Evolutionary conservation across 495 filamentous ascomycete genomes (phyloP).

Genomic region (Gamarada debralockiae): DNA sequence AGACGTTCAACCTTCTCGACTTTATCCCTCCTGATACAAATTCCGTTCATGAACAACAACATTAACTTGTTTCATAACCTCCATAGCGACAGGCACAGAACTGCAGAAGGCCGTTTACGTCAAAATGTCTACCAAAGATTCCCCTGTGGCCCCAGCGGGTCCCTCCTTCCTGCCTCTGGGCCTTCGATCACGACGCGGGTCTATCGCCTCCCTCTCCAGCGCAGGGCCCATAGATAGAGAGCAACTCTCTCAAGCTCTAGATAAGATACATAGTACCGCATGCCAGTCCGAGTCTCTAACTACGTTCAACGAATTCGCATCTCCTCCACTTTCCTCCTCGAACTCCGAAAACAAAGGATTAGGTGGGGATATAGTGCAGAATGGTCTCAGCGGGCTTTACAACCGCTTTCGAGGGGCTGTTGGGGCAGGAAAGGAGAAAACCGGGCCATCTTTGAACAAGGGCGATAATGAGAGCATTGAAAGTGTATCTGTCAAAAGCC

Average conservation of each 20-base stretch:
- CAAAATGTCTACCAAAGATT: conserved; percentile 23
- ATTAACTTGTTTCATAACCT: no score
- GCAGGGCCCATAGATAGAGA: conserved; percentile 61
- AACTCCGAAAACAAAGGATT: conserved; percentile 62
- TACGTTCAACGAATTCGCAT: conserved; percentile 83
- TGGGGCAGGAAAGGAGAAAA: conserved; percentile 60
- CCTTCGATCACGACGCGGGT: conserved; percentile 54
- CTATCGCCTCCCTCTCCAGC: conserved; percentile 58
- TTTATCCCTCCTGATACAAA: neutral
- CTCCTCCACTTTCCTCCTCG: conserved; percentile 49
- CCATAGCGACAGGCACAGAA: no score
- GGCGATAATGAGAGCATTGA: conserved; percentile 21
- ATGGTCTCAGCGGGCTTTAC: conserved; percentile 82
- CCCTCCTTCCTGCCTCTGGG: conserved; percentile 20
- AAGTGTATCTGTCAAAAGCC: conserved; percentile 15
- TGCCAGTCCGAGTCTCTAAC: conserved; percentile 76
- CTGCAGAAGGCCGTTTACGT: neutral
- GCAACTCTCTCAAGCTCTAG: conserved; percentile 63
- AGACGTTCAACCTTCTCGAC: no score
- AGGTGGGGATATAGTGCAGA: conserved; percentile 68
- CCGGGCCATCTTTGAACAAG: conserved; percentile 23
- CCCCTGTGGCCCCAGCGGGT: conserved; percentile 10
- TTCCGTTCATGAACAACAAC: no score
- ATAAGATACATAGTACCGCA: conserved; percentile 79
- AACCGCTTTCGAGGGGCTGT: conserved; percentile 77